Evolutionary conservation across 768 basidiomycete genomes (phyloP).

Genomic region (Polyporus arcularius): DNA sequence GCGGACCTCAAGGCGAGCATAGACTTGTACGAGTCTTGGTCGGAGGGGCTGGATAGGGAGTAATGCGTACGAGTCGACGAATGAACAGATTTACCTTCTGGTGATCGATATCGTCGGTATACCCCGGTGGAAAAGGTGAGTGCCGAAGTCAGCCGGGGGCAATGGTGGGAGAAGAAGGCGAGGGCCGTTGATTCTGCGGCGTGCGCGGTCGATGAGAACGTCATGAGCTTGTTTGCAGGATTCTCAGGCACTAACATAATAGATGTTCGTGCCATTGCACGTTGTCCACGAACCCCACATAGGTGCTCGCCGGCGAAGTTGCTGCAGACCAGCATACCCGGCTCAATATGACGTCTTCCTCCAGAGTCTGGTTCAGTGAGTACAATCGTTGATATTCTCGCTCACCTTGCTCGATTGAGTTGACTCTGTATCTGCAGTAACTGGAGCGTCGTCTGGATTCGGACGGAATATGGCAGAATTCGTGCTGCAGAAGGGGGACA

Average conservation of each 20-base stretch:
- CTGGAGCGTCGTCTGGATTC: conserved; percentile 29
- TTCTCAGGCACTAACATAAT: background rate
- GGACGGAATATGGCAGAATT: conserved; percentile 25
- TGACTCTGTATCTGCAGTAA: conserved; percentile 15
- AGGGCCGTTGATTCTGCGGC: no score
- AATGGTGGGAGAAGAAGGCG: no score
- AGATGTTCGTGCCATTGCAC: no score
- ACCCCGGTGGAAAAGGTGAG: no score
- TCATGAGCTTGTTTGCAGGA: background rate
- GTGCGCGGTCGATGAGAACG: no score
- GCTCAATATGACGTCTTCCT: background rate
- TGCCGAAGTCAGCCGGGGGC: no score
- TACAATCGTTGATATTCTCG: background rate
- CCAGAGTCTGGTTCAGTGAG: conserved; percentile 23
- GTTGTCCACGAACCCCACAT: no score
- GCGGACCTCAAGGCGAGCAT: background rate
- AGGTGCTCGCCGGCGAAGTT: no score
- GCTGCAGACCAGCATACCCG: background rate
- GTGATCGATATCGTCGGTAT: no score
- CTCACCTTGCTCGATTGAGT: no score
- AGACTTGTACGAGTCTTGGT: conserved; percentile 6
- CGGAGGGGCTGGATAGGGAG: conserved; percentile 2
- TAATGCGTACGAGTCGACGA: no score
- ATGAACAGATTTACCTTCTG: no score
- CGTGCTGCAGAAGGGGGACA: conserved; percentile 26